phyloP scores from a whole-genome alignment of 2,329 filamentous ascomycete genomes.

The Neonectria hederae region DNA sequence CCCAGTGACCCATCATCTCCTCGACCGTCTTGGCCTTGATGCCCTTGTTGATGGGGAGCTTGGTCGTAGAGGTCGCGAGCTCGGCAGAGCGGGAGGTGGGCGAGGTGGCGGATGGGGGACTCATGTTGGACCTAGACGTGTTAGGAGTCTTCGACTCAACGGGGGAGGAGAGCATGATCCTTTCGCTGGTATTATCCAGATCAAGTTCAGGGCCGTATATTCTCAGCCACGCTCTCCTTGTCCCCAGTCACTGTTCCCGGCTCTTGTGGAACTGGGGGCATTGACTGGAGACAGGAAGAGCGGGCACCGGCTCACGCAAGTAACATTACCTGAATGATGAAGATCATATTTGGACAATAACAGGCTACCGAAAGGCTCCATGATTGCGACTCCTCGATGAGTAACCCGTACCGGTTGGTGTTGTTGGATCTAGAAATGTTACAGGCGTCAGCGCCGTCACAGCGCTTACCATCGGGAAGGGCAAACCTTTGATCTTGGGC shows the following conservation, averaged over 20 bases:
- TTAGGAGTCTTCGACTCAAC: conserved; percentile 45
- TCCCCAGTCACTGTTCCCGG: background rate
- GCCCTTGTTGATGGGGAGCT: conserved; percentile 44
- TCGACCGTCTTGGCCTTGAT: conserved; percentile 43
- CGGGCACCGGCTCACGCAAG: conserved; percentile 72
- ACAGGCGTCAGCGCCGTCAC: conserved; percentile 33
- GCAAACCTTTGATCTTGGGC: conserved; percentile 33
- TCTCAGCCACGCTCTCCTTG: conserved; percentile 67
- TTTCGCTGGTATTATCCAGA: conserved; percentile 99
- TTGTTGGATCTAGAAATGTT: conserved; percentile 35
- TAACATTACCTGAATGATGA: conserved; percentile 54
- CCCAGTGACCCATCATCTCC: conserved; percentile 78
- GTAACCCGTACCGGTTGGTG: conserved; percentile 41
- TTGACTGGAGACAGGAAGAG: conserved; percentile 28
- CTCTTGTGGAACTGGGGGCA: background rate
- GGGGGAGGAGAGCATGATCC: conserved; percentile 85
- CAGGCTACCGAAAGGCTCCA: conserved; percentile 49
- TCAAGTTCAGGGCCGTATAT: conserved; percentile 94
- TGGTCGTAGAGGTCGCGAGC: conserved; percentile 52
- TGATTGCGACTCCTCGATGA: conserved; percentile 37
- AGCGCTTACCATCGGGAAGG: background rate
- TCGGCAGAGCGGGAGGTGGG: conserved; percentile 61
- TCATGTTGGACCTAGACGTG: conserved; percentile 59
- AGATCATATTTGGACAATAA: conserved; percentile 51
- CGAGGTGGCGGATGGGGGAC: conserved; percentile 78